Evolutionary conservation across 371 early-diverging fungal genomes (phyloP).

Genomic region (Mortierella sp.): DNA sequence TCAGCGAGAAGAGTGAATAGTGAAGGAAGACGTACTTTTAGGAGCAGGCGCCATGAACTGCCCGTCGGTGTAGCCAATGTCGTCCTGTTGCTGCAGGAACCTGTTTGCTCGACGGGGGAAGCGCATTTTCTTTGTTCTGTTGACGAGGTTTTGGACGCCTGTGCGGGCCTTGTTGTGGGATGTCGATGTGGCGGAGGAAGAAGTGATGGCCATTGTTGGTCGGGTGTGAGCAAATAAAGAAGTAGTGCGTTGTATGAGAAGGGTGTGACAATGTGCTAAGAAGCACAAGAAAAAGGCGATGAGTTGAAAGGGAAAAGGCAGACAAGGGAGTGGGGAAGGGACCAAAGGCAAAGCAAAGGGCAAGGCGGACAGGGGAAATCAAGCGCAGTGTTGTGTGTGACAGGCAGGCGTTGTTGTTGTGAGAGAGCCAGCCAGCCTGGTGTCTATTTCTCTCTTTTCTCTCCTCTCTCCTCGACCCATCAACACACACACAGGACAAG

Average conservation of each 20-base stretch:
- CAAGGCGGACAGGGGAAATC: too few species aligned
- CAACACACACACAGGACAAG: neutral
- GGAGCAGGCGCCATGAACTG: constrained; percentile 62
- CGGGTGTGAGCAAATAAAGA: constrained; percentile 15
- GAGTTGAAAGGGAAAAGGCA: neutral
- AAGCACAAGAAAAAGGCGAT: neutral
- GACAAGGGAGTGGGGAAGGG: too few species aligned
- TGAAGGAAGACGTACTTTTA: constrained; percentile 13
- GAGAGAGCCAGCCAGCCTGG: neutral
- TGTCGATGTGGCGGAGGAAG: constrained; percentile 20
- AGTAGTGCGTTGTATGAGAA: neutral
- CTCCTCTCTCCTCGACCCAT: neutral
- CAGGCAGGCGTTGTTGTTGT: neutral
- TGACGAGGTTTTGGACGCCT: constrained; percentile 52
- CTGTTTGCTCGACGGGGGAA: constrained; percentile 57
- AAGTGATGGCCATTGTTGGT: neutral
- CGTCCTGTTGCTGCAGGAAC: constrained; percentile 64
- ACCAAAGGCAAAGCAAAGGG: neutral
- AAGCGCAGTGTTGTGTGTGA: constrained; percentile 1
- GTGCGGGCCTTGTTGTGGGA: constrained; percentile 27
- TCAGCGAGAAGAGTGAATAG: too few species aligned
- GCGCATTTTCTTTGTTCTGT: constrained; percentile 55
- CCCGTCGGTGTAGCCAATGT: constrained; percentile 65
- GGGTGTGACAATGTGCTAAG: neutral
- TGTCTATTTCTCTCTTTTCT: neutral